phyloP scores from a whole-genome alignment of 1,284 basidiomycete species.

The Ganoderma lingzhi region DNA sequence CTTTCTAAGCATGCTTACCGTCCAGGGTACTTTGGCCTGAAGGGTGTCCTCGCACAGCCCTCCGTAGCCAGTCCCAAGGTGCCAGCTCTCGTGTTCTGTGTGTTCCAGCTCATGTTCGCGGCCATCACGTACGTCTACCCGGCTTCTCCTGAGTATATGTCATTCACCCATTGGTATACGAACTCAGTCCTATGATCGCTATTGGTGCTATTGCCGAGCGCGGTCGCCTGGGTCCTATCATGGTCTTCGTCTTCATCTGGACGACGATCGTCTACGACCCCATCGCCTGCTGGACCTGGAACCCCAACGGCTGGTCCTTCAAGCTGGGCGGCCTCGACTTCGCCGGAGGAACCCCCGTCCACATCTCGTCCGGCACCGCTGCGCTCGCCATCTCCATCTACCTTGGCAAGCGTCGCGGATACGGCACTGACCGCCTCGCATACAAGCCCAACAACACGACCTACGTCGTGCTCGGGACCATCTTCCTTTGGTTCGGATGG shows the following conservation, averaged over 20 bases:
- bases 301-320: constrained; percentile 86
- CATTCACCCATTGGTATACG: neutral
- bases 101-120: constrained; percentile 93
- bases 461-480: constrained; percentile 92
- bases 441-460: constrained; percentile 91
- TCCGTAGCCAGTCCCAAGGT: constrained; percentile 79
- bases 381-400: constrained; percentile 93
- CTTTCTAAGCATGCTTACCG: neutral
- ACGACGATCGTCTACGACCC: constrained; percentile 94
- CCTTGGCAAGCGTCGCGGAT: constrained; percentile 91
- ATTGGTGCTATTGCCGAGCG: constrained; percentile 95
- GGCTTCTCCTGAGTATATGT: neutral
- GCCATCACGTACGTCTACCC: constrained; percentile 67
- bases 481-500: constrained; percentile 99
- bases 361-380: constrained; percentile 92
- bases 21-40: constrained; percentile 83
- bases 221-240: constrained; percentile 84
- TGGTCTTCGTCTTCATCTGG: constrained; percentile 94
- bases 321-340: constrained; percentile 88
- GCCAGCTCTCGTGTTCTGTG: constrained; percentile 86
- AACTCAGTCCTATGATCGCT: constrained; percentile 76
- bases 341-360: constrained; percentile 96
- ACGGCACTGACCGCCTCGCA: constrained; percentile 90
- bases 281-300: constrained; percentile 97
- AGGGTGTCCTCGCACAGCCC: constrained; percentile 79